Conservation (phyloP, 192 early-diverging fungal genomes). For the Podila minutissima region DNA sequence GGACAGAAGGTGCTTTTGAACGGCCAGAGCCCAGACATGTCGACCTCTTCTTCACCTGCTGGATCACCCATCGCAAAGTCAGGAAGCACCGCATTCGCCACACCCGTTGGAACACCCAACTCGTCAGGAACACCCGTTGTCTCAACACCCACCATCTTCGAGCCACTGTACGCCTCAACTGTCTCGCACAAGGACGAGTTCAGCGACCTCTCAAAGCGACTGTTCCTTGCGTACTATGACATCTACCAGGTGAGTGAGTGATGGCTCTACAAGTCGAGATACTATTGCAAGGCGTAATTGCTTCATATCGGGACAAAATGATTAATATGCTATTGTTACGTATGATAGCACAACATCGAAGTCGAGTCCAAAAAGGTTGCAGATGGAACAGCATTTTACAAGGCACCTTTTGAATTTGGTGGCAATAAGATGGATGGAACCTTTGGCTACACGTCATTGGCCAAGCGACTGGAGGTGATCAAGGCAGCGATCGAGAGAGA, state of each 20-base stretch:
- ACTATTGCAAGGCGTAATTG: neutral
- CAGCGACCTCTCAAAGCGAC: conserved; percentile 63
- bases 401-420: conserved; percentile 59
- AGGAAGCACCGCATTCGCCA: conserved; percentile 15
- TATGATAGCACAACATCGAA: conserved; percentile 45
- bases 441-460: conserved; percentile 55
- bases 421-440: conserved; percentile 66
- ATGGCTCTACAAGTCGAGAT: neutral
- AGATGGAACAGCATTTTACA: conserved; percentile 57
- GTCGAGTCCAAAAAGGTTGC: conserved; percentile 56
- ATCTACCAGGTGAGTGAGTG: conserved; percentile 52
- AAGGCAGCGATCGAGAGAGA: conserved; percentile 54
- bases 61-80: conserved; percentile 20
- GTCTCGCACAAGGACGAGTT: conserved; percentile 56
- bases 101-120: conserved; percentile 33
- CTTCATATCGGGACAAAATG: too few species aligned
- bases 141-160: conserved; percentile 24
- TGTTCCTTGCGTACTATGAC: conserved; percentile 66
- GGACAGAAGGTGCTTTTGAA: conserved; percentile 18
- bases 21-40: conserved; percentile 11
- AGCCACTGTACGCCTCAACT: conserved; percentile 53
- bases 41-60: conserved; percentile 20
- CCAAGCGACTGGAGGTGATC: conserved; percentile 55
- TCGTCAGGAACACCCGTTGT: conserved; percentile 24
- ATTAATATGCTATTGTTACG: conserved; percentile 3